Conservation (phyloP, 208 protist genomes). For the Wallacemonas sp. region DNA sequence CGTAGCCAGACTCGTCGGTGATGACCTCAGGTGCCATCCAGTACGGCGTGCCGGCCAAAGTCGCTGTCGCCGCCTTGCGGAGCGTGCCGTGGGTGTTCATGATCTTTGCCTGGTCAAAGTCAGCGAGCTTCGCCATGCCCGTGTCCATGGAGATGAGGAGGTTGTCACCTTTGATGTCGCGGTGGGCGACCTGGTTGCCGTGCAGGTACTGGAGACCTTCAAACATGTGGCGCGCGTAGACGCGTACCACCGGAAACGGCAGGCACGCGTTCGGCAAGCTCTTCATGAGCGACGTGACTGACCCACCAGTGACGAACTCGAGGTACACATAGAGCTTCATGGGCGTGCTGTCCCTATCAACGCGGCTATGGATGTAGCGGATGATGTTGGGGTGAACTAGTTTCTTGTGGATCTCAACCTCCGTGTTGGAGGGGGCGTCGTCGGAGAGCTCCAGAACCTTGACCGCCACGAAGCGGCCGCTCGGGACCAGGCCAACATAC, state of each 20-base stretch:
- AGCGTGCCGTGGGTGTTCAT: conserved; percentile 88
- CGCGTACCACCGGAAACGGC: conserved; percentile 73
- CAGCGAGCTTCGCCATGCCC: conserved; percentile 96
- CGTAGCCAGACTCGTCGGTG: conserved; percentile 89
- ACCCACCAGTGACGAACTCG: conserved; percentile 92
- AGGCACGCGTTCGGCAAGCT: conserved; percentile 76
- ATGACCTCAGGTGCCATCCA: conserved; percentile 94
- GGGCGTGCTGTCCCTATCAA: conserved; percentile 76
- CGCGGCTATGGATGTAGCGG: conserved; percentile 85
- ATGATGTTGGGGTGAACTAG: conserved; percentile 93
- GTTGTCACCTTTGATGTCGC: conserved; percentile 93
- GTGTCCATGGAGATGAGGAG: conserved; percentile 93
- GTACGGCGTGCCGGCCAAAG: conserved; percentile 86
- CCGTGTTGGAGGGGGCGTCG: conserved; percentile 77
- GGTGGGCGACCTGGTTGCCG: conserved; percentile 87
- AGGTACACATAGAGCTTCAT: conserved; percentile 91
- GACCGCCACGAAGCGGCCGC: conserved; percentile 87
- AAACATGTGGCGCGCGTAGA: conserved; percentile 90
- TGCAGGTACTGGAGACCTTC: conserved; percentile 86
- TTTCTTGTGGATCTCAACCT: conserved; percentile 91
- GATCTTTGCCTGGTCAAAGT: conserved; percentile 97
- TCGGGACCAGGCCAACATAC: conserved; percentile 86
- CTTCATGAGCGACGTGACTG: conserved; percentile 89
- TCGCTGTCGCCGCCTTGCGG: conserved; percentile 86
- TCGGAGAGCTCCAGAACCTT: conserved; percentile 88